Evolutionary conservation across 2,329 filamentous ascomycete genomes (phyloP).

Genomic region (Colletotrichum scovillei): DNA sequence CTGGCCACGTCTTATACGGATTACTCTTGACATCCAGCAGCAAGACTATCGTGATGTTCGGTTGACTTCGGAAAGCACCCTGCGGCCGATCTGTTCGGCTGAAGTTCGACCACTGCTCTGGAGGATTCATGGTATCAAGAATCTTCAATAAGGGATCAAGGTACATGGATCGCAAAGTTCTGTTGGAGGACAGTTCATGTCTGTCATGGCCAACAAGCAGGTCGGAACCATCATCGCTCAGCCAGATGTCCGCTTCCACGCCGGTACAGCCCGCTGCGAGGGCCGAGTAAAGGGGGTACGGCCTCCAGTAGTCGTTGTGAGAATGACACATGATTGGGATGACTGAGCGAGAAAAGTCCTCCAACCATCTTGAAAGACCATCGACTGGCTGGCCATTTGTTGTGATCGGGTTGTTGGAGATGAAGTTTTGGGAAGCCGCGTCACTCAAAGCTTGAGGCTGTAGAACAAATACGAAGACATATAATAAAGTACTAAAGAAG

Average conservation of each 20-base stretch:
- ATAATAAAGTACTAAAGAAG: background rate
- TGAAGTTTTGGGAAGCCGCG: background rate
- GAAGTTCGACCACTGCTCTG: conserved; percentile 57
- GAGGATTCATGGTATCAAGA: conserved; percentile 59
- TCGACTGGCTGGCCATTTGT: conserved; percentile 5
- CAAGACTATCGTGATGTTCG: conserved; percentile 66
- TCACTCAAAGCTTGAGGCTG: background rate
- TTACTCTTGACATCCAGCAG: conserved; percentile 77
- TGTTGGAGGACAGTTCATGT: conserved; percentile 63
- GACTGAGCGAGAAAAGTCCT: background rate
- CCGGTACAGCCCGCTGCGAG: background rate
- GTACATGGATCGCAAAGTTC: conserved; percentile 71
- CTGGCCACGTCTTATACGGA: conserved; percentile 61
- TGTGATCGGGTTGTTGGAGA: background rate
- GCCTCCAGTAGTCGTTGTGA: conserved; percentile 14
- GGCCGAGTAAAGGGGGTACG: background rate
- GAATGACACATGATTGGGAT: background rate
- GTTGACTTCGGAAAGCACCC: conserved; percentile 67
- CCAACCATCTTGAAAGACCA: background rate
- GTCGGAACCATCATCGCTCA: conserved; percentile 53
- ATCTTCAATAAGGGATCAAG: conserved; percentile 71
- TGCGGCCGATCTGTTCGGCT: conserved; percentile 38
- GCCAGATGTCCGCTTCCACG: conserved; percentile 77
- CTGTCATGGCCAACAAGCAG: conserved; percentile 73
- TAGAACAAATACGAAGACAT: conserved; percentile 1